phyloP scores from a whole-genome alignment of 495 filamentous ascomycete genomes.

The Penicillium arizonense region DNA sequence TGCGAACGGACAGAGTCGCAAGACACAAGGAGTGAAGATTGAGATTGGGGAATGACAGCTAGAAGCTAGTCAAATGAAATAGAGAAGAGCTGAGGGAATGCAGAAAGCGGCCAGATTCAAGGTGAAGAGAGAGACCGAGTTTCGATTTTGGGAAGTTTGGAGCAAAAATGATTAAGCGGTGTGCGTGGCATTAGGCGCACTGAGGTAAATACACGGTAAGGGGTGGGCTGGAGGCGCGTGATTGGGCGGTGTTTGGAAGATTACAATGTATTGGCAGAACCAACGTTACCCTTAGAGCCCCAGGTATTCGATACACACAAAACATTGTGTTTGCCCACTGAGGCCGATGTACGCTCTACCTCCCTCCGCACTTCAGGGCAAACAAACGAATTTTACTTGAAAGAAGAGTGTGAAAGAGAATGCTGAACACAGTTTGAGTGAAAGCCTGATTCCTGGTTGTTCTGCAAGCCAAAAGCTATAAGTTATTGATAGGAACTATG shows the following conservation, averaged over 20 bases:
- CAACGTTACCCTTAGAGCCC: conserved; percentile 4
- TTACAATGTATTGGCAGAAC: neutral
- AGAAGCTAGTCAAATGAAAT: conserved; percentile 24
- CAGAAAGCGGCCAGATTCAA: conserved; percentile 27
- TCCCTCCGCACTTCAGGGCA: neutral
- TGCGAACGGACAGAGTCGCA: conserved; percentile 28
- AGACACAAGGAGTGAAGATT: conserved; percentile 18
- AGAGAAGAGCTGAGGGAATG: conserved; percentile 17
- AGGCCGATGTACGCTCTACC: conserved; percentile 1
- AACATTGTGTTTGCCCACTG: conserved; percentile 8
- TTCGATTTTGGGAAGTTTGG: conserved; percentile 29
- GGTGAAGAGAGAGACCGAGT: conserved; percentile 30
- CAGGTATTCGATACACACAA: conserved; percentile 18
- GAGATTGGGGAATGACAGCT: conserved; percentile 12
- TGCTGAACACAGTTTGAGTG: too few species aligned
- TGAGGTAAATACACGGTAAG: conserved; percentile 16
- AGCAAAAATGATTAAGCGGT: conserved; percentile 31
- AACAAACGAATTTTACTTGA: neutral
- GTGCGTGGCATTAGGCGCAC: conserved; percentile 23
- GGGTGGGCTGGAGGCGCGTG: conserved; percentile 9
- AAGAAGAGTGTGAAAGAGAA: neutral
- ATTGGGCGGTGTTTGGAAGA: neutral
- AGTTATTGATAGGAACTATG: neutral
- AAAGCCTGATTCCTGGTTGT: neutral
- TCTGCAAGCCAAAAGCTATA: neutral